Evolutionary conservation across 495 filamentous ascomycete genomes (phyloP), one percentile per base, ranked within the genome.

Genomic region (Penicillium crystallinum): DNA sequence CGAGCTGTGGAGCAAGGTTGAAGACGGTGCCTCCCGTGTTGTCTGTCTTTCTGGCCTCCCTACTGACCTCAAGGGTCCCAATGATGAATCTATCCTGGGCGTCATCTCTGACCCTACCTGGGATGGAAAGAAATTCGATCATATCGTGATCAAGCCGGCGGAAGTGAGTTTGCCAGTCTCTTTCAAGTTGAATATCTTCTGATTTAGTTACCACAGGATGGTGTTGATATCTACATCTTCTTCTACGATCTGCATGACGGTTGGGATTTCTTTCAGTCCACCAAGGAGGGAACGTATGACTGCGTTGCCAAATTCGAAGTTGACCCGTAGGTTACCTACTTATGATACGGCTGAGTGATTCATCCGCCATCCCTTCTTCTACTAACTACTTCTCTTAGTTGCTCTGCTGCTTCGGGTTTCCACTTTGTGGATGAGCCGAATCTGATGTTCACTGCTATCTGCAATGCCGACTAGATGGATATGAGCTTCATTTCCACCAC

Each of bases 201-300:
- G 1, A 21, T 12, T 27, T 46, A 11, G 12, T 4, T 12, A 17
- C 29, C n/a, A 1, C 8, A 48, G 46, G 17, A 14, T 6, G 46
- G 46, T 0, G 10, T 37, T 12, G 22, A 33, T 19, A 70, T 71
- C 14, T 53, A 65, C 14, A 53, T 80, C 14, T 60, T 66, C 31
- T 81, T 80, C 62, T 63, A 72, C 38, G 62, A 72, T 25, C 63
- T 76, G 34, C 58, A 68, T 21, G 62, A 68, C 17, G 71, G 71
- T 3, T 78, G 69, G 66, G 69, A 77, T 0, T 59, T 55, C 23
- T 35, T 31, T n/a, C 34, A 42, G 4, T 21, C 10, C 15, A 31
- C 46, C 33, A 29, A 41, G 19, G 34, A 43, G 0, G 53, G 39
- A 7, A 4, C 29, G 2, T 39, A 43, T 4, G 50, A 41, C 10